Conservation (phyloP, 768 basidiomycete species). For the Pulveroboletus sp. region DNA sequence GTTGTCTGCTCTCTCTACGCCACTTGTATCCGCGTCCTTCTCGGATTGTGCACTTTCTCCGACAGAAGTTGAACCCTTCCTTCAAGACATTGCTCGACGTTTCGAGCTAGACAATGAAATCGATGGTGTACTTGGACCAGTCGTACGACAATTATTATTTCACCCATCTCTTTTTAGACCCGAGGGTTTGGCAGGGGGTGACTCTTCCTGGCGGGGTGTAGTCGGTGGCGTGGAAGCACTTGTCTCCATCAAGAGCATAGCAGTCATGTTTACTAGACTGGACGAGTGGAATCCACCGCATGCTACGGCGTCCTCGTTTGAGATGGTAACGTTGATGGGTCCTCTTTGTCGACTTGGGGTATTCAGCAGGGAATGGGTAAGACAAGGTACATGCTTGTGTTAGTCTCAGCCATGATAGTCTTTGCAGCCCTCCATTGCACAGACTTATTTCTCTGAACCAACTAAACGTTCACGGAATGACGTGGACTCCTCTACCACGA, state of each 20-base stretch:
- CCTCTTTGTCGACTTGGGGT: constrained; percentile 80
- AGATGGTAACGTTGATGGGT: constrained; percentile 68
- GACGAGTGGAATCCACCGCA: constrained; percentile 65
- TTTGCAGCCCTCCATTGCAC: constrained; percentile 65
- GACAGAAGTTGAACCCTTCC: constrained; percentile 70
- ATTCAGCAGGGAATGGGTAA: constrained; percentile 86
- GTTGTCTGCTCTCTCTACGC: constrained; percentile 61
- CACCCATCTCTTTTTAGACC: constrained; percentile 59
- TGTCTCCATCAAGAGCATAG: constrained; percentile 77
- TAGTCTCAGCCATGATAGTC: background rate
- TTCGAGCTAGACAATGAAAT: constrained; percentile 80
- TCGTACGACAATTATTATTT: constrained; percentile 57
- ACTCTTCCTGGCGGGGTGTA: constrained; percentile 82
- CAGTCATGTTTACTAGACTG: constrained; percentile 72
- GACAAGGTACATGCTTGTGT: constrained; percentile 7
- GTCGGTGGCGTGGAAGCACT: constrained; percentile 77
- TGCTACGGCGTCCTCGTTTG: constrained; percentile 58
- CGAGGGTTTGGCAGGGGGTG: constrained; percentile 68
- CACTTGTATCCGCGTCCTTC: constrained; percentile 48
- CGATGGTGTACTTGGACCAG: constrained; percentile 71
- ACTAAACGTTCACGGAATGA: constrained; percentile 70
- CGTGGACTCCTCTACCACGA: constrained; percentile 77
- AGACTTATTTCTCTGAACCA: constrained; percentile 81
- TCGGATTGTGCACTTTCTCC: constrained; percentile 51
- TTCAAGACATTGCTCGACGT: constrained; percentile 76